Percentiles rank a stretch among this genome's conserved stretches.
Evolutionary conservation across 2,329 filamentous ascomycete species (phyloP).

Genomic region (Rhinocladiella similis): DNA sequence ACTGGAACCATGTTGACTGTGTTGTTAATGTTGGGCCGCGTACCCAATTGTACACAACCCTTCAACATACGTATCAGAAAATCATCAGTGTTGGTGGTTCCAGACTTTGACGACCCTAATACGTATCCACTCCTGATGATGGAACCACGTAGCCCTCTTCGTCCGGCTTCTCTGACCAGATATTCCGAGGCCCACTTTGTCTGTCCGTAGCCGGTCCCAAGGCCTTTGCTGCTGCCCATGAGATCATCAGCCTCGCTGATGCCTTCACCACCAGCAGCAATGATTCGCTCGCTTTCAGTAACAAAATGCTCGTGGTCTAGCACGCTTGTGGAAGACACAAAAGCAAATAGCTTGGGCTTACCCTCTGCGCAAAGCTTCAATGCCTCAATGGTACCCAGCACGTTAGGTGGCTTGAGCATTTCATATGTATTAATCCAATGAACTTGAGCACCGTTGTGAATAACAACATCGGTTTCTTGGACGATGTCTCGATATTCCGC

Average conservation of each 20-base stretch:
- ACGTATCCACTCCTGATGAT: conserved; percentile 86
- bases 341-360: conserved; percentile 76
- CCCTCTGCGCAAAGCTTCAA: conserved; percentile 74
- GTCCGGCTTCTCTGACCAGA: conserved; percentile 75
- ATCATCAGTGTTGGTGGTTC: conserved; percentile 79
- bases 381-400: conserved; percentile 75
- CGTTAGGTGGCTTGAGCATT: conserved; percentile 71
- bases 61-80: conserved; percentile 86
- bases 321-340: conserved; percentile 79
- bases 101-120: conserved; percentile 68
- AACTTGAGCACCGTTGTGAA: conserved; percentile 78
- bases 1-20: conserved; percentile 89
- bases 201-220: conserved; percentile 88
- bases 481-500: conserved; percentile 65
- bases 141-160: conserved; percentile 70
- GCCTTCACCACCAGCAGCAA: conserved; percentile 61
- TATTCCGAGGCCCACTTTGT: conserved; percentile 79
- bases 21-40: conserved; percentile 76
- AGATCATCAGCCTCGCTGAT: conserved; percentile 78
- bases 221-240: conserved; percentile 70
- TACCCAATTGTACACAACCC: conserved; percentile 77
- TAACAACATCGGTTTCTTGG: conserved; percentile 67
- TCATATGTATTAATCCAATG: conserved; percentile 83
- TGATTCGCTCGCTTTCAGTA: conserved; percentile 64
- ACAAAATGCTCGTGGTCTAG: conserved; percentile 83